Percentiles rank a stretch among this genome's conserved stretches.
These are phyloP conservation scores for Harringtonia aguacate DNA, from an alignment of 2,329 filamentous ascomycete species.

Conservation along the genomic window DNA sequence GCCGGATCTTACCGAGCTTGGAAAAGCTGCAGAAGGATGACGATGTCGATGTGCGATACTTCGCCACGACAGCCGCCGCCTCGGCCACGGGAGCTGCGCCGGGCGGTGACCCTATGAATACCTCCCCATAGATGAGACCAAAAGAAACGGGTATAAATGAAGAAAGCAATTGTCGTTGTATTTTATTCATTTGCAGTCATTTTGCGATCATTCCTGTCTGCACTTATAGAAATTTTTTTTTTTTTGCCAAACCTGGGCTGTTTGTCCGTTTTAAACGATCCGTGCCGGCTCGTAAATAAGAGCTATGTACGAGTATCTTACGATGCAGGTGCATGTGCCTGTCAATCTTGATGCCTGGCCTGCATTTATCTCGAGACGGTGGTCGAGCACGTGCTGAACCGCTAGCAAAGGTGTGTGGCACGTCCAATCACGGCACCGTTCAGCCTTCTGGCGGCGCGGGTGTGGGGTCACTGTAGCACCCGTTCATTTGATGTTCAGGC, in stretches of 20 bases:
- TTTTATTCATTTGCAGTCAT: background rate
- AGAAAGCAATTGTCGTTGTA: slow-evolving; percentile 1
- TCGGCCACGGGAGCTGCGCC: slow-evolving; percentile 34
- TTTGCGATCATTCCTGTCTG: background rate
- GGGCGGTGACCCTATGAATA: slow-evolving; percentile 52
- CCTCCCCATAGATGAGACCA: slow-evolving; percentile 46
- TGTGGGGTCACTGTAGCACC: too few species aligned
- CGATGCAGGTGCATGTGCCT: too few species aligned
- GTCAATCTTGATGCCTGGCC: background rate
- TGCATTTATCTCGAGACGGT: background rate
- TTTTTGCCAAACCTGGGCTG: too few species aligned
- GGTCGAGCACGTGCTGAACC: too few species aligned
- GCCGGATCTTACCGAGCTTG: slow-evolving; percentile 78
- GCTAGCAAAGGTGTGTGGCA: too few species aligned
- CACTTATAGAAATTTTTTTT: background rate
- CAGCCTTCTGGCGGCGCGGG: too few species aligned
- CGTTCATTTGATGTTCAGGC: too few species aligned
- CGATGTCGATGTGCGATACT: slow-evolving; percentile 96
- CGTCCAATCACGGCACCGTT: too few species aligned
- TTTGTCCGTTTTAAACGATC: too few species aligned
- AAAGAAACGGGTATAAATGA: slow-evolving; percentile 21
- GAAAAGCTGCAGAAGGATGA: slow-evolving; percentile 95
- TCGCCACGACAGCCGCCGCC: slow-evolving; percentile 80
- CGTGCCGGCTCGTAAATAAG: too few species aligned
- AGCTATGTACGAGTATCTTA: too few species aligned